A percentile compares a stretch with the other conserved stretches of the same genome.
Conservation (phyloP, 495 filamentous ascomycete genomes). For the Xylaria intraflava region DNA sequence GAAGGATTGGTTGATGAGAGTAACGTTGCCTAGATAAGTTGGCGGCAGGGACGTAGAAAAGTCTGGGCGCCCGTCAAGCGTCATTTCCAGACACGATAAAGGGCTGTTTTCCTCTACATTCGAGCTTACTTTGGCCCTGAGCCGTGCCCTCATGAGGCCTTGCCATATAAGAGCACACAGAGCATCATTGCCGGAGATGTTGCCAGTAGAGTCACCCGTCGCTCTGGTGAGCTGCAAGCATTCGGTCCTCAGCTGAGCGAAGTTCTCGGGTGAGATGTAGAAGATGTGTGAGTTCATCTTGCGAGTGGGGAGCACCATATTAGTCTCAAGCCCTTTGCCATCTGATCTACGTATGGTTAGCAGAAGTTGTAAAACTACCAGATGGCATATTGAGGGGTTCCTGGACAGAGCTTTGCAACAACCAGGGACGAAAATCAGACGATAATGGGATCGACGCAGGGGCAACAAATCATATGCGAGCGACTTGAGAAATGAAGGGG, state of each 20-base stretch:
- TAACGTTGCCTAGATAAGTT: constrained; percentile 14
- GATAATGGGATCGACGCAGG: too few relatives aligned
- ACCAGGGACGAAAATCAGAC: too few relatives aligned
- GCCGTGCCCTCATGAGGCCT: constrained; percentile 7
- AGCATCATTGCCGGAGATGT: constrained; percentile 11
- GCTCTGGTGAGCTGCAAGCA: not conserved
- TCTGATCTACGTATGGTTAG: not conserved
- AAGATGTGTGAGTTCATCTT: constrained; percentile 10
- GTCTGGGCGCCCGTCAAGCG: constrained; percentile 7
- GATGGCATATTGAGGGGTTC: not conserved
- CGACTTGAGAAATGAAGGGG: too few relatives aligned
- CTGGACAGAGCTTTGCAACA: too few relatives aligned
- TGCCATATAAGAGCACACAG: constrained; percentile 14
- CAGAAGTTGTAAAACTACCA: not conserved
- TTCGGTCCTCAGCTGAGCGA: constrained; percentile 1
- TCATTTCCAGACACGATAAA: not conserved
- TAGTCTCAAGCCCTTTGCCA: not conserved
- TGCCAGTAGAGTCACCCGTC: not conserved
- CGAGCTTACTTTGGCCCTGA: not conserved
- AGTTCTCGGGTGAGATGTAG: constrained; percentile 13
- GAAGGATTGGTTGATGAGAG: not conserved
- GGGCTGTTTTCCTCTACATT: not conserved
- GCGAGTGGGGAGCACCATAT: not conserved
- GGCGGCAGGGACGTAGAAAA: constrained; percentile 6
- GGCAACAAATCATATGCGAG: too few relatives aligned